Base-by-base conservation (phyloP, 495 filamentous ascomycete species). In the Penicillium herquei region DNA sequence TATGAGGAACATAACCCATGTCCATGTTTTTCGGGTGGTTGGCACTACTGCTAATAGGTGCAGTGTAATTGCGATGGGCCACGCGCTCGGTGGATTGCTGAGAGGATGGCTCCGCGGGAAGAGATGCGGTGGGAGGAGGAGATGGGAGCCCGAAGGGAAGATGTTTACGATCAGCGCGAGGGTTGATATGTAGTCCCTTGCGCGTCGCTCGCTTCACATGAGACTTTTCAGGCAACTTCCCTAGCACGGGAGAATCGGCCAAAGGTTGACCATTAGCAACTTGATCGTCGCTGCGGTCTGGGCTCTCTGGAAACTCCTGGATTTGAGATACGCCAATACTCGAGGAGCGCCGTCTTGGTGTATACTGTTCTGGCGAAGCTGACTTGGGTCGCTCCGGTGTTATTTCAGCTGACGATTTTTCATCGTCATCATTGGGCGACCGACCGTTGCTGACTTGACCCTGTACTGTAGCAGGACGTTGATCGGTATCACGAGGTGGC, bases 131-230 rank as follows among this genome's bases (percentile, higher is more conserved):
- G 11, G 67, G 69, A 30, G 72, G 69, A 35, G 72, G 65, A 8
- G 69, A 69, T 9, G 63, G 64, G n/a, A 69, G 62, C 9, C 58
- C 67, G 6, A 70, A 65, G 4, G 68, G 64, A 14, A 69, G 49
- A 18, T 62, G 59, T n/a, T 63, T 68, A 17, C 45, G 55, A 14
- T 58, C 54, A 9, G 54, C 30, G 10, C 46, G 53, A 32, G 63
- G 39, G 39, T 66, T 57, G 48, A 68, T 64, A 0, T 59, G 52
- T 1, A 68, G 51, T 16, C 17, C 41, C n/a, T 57, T 58, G 7
- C 44, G 46, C 3, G 39, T 11, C 31, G 55, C 45, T 54, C 39
- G 47, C 33, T 62, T 68, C 13, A 39, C 60, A 33, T 48, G 46
- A 1, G 41, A 1, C 21, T 64, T 54, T 6, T 39, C 35, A 1